Evolutionary conservation across 257 asterid species (phyloP).

Genomic region (Plantago major): DNA sequence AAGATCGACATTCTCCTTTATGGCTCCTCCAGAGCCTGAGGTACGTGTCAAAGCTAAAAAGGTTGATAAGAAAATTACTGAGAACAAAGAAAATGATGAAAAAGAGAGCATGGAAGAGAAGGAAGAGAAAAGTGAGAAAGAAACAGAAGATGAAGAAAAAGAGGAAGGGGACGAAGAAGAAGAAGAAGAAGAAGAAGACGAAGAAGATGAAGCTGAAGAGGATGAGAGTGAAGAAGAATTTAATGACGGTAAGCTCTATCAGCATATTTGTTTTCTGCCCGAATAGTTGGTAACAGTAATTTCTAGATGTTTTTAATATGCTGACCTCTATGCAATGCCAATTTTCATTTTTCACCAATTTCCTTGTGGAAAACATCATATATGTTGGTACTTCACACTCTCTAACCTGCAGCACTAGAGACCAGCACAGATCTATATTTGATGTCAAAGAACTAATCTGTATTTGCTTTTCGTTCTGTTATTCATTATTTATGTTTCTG

Average conservation of each 20-base stretch:
- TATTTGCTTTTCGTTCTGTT: constrained; percentile 1
- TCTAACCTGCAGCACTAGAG: constrained; percentile 6
- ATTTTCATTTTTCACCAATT: too few species aligned
- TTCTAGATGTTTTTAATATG: too few species aligned
- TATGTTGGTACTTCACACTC: not conserved
- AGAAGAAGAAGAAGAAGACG: constrained; percentile 12
- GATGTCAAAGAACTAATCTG: not conserved
- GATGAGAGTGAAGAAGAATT: constrained; percentile 49
- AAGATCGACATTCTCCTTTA: constrained; percentile 69
- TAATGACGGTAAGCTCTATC: constrained; percentile 55
- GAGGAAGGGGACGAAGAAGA: constrained; percentile 16
- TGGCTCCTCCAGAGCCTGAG: constrained; percentile 47
- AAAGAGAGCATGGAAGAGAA: constrained; percentile 28
- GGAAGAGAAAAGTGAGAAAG: constrained; percentile 20
- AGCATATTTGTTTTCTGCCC: constrained; percentile 1
- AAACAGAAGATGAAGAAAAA: constrained; percentile 9
- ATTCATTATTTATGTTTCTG: too few species aligned
- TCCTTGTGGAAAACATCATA: too few species aligned
- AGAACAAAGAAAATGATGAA: constrained; percentile 29
- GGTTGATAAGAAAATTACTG: constrained; percentile 31
- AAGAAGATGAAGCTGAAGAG: constrained; percentile 14
- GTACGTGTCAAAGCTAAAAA: constrained; percentile 29
- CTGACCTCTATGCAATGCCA: too few species aligned
- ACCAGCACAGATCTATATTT: not conserved
- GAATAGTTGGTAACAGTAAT: not conserved